phyloP scores from a whole-genome alignment of 2,329 filamentous ascomycete species.

The Metarhizium humberi region DNA sequence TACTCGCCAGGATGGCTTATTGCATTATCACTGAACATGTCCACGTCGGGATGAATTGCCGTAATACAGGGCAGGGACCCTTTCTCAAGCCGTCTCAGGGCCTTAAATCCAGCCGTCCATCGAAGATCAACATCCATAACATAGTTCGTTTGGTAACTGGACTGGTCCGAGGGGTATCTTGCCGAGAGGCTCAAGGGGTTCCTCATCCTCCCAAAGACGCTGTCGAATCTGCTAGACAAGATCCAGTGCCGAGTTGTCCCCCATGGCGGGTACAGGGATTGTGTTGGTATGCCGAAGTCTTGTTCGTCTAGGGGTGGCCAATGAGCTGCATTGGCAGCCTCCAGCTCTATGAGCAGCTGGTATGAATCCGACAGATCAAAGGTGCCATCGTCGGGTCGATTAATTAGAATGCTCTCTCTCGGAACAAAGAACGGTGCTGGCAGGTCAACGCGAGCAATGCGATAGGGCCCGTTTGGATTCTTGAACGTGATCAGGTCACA shows the following conservation, averaged over 20 bases:
- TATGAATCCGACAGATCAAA: slow-evolving; percentile 42
- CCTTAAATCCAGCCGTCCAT: slow-evolving; percentile 33
- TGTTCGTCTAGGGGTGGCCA: slow-evolving; percentile 43
- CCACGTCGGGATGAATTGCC: slow-evolving; percentile 26
- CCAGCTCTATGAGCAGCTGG: slow-evolving; percentile 40
- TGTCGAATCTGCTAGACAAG: slow-evolving; percentile 30
- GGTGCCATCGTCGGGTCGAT: slow-evolving; percentile 34
- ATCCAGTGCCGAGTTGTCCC: slow-evolving; percentile 24
- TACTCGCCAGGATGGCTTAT: slow-evolving; percentile 13
- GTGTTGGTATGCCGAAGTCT: slow-evolving; percentile 19
- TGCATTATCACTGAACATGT: slow-evolving; percentile 14
- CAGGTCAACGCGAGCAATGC: slow-evolving; percentile 38
- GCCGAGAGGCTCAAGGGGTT: slow-evolving; percentile 22
- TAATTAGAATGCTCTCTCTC: slow-evolving; percentile 39
- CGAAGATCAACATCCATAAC: slow-evolving; percentile 39
- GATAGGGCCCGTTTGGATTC: slow-evolving; percentile 34
- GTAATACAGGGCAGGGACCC: slow-evolving; percentile 36
- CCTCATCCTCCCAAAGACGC: slow-evolving; percentile 32
- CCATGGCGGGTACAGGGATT: slow-evolving; percentile 11
- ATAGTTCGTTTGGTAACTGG: slow-evolving; percentile 29
- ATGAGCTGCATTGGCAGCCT: slow-evolving; percentile 35
- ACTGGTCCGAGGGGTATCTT: slow-evolving; percentile 14
- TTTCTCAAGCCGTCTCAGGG: slow-evolving; percentile 25
- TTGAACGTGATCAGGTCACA: slow-evolving; percentile 43
- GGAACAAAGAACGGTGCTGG: slow-evolving; percentile 42